Evolutionary conservation across 495 filamentous ascomycete genomes (phyloP), one percentile per base, ranked within the genome.

Genomic region (Talaromyces stipitatus): DNA sequence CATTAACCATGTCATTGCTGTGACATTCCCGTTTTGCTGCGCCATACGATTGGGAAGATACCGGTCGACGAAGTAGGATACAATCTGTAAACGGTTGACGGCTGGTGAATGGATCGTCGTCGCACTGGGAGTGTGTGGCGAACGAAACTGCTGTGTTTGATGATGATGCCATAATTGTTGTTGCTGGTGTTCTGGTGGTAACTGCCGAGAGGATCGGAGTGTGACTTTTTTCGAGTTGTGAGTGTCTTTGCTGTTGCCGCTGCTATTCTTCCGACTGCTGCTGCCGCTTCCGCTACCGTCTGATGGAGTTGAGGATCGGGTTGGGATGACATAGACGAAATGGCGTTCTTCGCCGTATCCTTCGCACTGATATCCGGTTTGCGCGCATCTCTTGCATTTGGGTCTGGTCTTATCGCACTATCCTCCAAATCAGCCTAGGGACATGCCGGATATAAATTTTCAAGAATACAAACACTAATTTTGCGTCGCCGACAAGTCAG

Each of bases 321-420:
- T 55, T n/a, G 54, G 54, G 18, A 55, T 45, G 54, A 55, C 54
- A 45, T 55, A 55, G 33, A 55, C 54, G 24, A 55, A 55, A 45
- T 41, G 33, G 20, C 54, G 54, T 30, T 55, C 54, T 45, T 55
- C 54, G 26, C 54, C 54, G 30, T 55, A 55, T 32, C 54, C 54
- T 45, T 55, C 54, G 54, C 54, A 55, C 26, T 43, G 54, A 30
- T 55, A 55, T 26, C 54, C 54, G 54, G 54, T 55, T 29, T 55
- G 54, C 18, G 11, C 24, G 54, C 54, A 55, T 55, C 54, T 26
- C 8, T 55, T 55, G 54, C 54, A 55, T 26, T 43, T 45, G 4
- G 54, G 54, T 29, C 33, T 55, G 22, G 54, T 29, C 22, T 55
- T 55, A 23, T 55, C 54, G 38, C 54, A 55, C 54, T 55, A 24